Evolutionary conservation across 306 rosid genomes (phyloP), one percentile per base, ranked within the genome.

Genomic region (Pueraria montana): DNA sequence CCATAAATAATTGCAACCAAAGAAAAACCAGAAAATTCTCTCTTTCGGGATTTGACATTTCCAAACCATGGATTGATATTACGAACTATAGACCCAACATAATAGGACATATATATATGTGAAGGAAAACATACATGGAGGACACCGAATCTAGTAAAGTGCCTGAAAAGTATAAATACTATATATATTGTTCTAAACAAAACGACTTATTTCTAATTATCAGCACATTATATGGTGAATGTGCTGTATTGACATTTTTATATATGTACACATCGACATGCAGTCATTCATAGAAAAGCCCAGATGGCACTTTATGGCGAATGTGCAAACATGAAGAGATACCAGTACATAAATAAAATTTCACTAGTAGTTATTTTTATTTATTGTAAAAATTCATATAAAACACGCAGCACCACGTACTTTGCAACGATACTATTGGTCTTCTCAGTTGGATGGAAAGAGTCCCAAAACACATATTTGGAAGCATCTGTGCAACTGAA

Each of bases 401-500:
- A 52, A 78, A 55, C 87, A 2, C 63, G 82, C 36, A 83, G 76
- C 79, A 88, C 34, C 62, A 88, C 63, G 63, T 88, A 86, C 36
- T 69, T 81, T 18, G 86, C 87, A 23, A 88, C 77, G 10, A 88
- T 83, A 9, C 62, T 72, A 71, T 89, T 91, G 0, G 97, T 91
- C 84, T 62, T 83, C 82, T 88, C 89, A 0, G 91, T 72, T 12
- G 91, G 91, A 86, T 88, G 91, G 73, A 88, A 88, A 77, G 91
- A 72, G 32, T 88, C 91, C 91, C 91, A 88, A 46, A 88, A 95
- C 30, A 95, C 88, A 36, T 64, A 95, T 80, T 95, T 91, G 49
- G 74, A 82, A 13, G 98, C 98, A 87, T 95, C 95, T 3, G 67
- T 7, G 77, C 98, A 95, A 48, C 97, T 95, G 76, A 81, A 87